phyloP scores from a whole-genome alignment of 176 grass and related monocot species.

The Triticum dicoccoides region DNA sequence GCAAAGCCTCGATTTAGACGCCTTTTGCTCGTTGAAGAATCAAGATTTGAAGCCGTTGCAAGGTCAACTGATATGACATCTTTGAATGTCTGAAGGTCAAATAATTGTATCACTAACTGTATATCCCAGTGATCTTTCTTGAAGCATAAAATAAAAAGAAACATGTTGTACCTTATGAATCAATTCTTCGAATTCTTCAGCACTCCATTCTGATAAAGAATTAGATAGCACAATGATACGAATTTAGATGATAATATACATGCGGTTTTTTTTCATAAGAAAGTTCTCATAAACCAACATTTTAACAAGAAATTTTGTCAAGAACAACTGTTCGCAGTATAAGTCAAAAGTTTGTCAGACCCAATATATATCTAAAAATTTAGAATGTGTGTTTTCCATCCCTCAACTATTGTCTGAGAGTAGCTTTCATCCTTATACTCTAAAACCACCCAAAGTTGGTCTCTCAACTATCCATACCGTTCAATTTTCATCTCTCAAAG shows the following conservation, averaged over 20 bases:
- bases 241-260: conserved; percentile 21
- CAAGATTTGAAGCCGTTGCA: conserved; percentile 47
- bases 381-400: background rate
- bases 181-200: conserved; percentile 68
- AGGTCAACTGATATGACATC: conserved; percentile 81
- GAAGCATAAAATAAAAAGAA: no score
- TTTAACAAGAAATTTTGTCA: conserved; percentile 1
- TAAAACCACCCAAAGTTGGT: background rate
- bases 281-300: conserved; percentile 17
- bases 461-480: background rate
- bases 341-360: background rate
- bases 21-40: conserved; percentile 47
- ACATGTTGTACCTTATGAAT: conserved; percentile 59
- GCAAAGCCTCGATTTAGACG: conserved; percentile 74
- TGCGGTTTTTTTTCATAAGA: background rate
- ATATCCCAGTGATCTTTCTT: background rate
- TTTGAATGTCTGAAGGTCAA: conserved; percentile 58
- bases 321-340: background rate
- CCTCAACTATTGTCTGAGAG: background rate
- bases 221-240: conserved; percentile 9
- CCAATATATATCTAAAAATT: background rate
- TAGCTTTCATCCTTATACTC: background rate
- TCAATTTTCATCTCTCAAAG: background rate
- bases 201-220: conserved; percentile 59
- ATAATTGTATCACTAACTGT: conserved; percentile 8